These are phyloP conservation scores for Chalaropsis thielavioides DNA, from an alignment of 2,329 filamentous ascomycete genomes.

Conservation along the genomic window DNA sequence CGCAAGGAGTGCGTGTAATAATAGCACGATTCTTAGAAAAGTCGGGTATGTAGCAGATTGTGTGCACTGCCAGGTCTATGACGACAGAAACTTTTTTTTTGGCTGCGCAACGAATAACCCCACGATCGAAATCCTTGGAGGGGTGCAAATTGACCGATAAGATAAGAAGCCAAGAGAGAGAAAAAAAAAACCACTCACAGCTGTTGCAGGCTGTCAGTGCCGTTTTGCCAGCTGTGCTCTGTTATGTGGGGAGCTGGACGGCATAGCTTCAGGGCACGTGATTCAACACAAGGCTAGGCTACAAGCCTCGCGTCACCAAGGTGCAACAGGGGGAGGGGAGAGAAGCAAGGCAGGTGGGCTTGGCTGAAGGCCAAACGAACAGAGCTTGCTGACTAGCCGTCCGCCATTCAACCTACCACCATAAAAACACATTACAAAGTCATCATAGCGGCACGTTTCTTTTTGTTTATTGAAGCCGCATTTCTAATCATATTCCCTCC, in stretches of 20 bases:
- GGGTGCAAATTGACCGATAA: slow-evolving; percentile 12
- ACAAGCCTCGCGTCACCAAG: slow-evolving; percentile 27
- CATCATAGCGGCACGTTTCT: slow-evolving; percentile 4
- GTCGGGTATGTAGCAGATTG: background rate
- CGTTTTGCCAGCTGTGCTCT: background rate
- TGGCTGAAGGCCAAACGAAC: background rate
- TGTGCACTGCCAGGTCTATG: background rate
- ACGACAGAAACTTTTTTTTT: slow-evolving; percentile 14
- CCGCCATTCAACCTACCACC: slow-evolving; percentile 5
- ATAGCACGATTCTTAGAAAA: background rate
- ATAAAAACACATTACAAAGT: slow-evolving; percentile 11
- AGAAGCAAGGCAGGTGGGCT: background rate
- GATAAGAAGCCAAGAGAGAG: slow-evolving; percentile 10
- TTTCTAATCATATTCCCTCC: background rate
- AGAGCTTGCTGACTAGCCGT: slow-evolving; percentile 11
- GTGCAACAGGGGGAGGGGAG: slow-evolving; percentile 16
- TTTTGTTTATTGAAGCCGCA: background rate
- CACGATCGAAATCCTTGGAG: slow-evolving; percentile 11
- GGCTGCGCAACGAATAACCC: slow-evolving; percentile 6
- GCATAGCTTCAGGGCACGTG: slow-evolving; percentile 11
- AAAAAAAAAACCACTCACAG: background rate
- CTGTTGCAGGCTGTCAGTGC: background rate
- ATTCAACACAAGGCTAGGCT: slow-evolving; percentile 23
- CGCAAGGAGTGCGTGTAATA: background rate
- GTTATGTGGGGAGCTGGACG: background rate